Evolutionary conservation across 257 asterid genomes (phyloP).

Genomic region (Solanum chaucha): DNA sequence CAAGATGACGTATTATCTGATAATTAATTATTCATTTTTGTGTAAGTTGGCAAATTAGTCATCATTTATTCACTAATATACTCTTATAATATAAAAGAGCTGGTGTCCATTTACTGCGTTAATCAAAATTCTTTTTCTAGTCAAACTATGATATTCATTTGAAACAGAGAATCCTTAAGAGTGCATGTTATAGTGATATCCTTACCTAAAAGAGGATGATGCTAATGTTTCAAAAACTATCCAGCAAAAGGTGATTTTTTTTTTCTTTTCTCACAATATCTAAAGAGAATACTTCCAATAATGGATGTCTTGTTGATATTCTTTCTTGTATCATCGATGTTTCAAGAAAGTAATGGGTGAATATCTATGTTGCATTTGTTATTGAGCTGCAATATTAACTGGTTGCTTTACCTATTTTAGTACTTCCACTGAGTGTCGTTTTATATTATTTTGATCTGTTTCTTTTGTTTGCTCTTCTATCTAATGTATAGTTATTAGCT

Average conservation of each 20-base stretch:
- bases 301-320: not conserved
- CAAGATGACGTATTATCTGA: not conserved
- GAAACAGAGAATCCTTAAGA: not conserved
- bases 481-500: constrained; percentile 39
- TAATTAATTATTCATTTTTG: not conserved
- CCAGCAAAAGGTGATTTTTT: not conserved
- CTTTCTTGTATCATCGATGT: not conserved
- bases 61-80: not conserved
- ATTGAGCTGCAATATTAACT: not conserved
- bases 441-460: constrained; percentile 6
- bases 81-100: not conserved
- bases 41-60: not conserved
- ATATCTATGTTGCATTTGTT: not conserved
- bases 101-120: not conserved
- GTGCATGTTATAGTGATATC: not conserved
- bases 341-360: not conserved
- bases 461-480: constrained; percentile 10
- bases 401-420: not conserved
- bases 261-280: not conserved
- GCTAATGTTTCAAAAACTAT: not conserved
- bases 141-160: not conserved
- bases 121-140: not conserved
- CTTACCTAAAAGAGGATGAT: not conserved
- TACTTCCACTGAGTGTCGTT: not conserved
- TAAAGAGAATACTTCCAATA: not conserved